Evolutionary conservation across 345 rosid species (phyloP).

Genomic region (Lepidium aucheri): DNA sequence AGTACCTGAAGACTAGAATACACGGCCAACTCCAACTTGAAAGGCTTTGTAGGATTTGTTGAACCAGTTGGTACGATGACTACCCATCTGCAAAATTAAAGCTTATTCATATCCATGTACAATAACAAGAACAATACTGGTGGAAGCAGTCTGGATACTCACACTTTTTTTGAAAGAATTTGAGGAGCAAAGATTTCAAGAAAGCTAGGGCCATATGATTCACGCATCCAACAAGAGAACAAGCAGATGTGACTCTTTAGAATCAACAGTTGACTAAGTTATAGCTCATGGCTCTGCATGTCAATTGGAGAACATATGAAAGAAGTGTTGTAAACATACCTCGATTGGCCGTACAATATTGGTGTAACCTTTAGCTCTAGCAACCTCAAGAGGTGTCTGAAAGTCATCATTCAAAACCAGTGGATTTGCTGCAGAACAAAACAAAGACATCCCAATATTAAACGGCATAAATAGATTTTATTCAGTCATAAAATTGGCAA

Average conservation of each 20-base stretch:
- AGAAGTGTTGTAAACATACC: constrained; percentile 34
- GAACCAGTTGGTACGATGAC: constrained; percentile 70
- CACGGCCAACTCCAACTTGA: constrained; percentile 65
- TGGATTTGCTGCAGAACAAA: constrained; percentile 53
- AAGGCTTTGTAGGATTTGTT: constrained; percentile 41
- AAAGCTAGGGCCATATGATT: constrained; percentile 63
- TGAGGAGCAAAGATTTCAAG: constrained; percentile 78
- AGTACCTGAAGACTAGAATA: constrained; percentile 61
- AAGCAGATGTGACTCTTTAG: constrained; percentile 57
- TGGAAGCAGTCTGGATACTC: constrained; percentile 7
- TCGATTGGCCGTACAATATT: constrained; percentile 76
- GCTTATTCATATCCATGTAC: background rate
- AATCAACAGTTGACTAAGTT: background rate
- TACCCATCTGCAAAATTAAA: constrained; percentile 55
- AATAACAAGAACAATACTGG: background rate
- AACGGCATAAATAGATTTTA: background rate
- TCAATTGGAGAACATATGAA: background rate
- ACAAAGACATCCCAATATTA: background rate
- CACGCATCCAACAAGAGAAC: constrained; percentile 86
- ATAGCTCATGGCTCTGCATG: background rate
- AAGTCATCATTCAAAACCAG: constrained; percentile 60
- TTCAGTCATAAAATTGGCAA: background rate
- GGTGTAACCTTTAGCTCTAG: constrained; percentile 49
- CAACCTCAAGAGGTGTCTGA: constrained; percentile 68
- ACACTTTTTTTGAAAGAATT: constrained; percentile 69